Percentiles rank a stretch among this genome's conserved stretches.
phyloP scores from a whole-genome alignment of 768 basidiomycete species.

The Suillus decipiens region DNA sequence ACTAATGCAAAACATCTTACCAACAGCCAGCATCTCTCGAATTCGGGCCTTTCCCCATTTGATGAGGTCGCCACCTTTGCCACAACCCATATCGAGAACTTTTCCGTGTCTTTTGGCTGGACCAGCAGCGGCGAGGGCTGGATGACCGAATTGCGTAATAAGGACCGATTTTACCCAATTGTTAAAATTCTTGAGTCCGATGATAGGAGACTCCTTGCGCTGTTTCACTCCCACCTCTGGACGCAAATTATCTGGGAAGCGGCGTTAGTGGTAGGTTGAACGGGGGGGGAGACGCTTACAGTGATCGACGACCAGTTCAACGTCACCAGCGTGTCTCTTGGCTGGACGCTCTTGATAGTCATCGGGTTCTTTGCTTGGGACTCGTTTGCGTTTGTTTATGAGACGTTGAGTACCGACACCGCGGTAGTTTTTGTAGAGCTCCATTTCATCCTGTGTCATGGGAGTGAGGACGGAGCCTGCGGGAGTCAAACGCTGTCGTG shows the following conservation, averaged over 20 bases:
- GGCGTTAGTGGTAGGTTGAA: conserved; percentile 11
- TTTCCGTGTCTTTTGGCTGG: conserved; percentile 52
- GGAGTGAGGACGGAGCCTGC: conserved; percentile 64
- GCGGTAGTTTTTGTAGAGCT: conserved; percentile 55
- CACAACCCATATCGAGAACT: conserved; percentile 95
- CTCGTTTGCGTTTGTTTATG: conserved; percentile 53
- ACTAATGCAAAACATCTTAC: conserved; percentile 37
- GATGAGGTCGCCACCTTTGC: conserved; percentile 96
- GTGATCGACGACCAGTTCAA: conserved; percentile 73
- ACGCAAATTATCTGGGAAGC: conserved; percentile 76
- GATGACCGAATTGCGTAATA: conserved; percentile 86
- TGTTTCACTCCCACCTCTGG: conserved; percentile 88
- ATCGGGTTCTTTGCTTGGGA: conserved; percentile 38
- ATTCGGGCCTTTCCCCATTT: conserved; percentile 94
- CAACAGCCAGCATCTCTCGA: conserved; percentile 77
- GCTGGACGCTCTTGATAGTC: conserved; percentile 41
- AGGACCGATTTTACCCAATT: conserved; percentile 99
- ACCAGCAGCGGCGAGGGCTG: conserved; percentile 50
- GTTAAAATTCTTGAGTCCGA: conserved; percentile 96
- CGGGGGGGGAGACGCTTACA: conserved; percentile 50
- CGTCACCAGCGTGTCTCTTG: conserved; percentile 66
- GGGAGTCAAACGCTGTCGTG: conserved; percentile 59
- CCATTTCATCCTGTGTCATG: conserved; percentile 62
- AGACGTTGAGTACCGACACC: conserved; percentile 58
- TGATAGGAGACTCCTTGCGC: conserved; percentile 89